Base-by-base conservation (phyloP, 257 asterid genomes). In the Nemophila menziesii region DNA sequence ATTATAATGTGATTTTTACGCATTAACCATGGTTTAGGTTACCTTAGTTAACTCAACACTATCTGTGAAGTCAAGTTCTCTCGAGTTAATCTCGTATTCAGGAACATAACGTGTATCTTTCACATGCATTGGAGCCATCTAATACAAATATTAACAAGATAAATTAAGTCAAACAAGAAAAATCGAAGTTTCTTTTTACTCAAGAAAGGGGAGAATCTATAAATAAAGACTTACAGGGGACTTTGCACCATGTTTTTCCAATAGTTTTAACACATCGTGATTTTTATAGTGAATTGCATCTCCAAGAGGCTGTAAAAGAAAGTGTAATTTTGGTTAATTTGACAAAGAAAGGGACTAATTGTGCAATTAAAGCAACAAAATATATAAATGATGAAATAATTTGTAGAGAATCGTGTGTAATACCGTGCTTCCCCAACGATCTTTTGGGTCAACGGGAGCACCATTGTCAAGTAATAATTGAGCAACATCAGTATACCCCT, bases 381-480 rank as follows among this genome's bases (percentile, higher is more conserved):
- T 20, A 20, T 12, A 7, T 37, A 8, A 9, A 20, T 33, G 24
- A 34, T 8, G 2, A 36, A 40, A 18, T 24, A 51, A 27, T n/a
- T 2, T 3, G 12, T 29, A 29, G 36, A 49, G 55, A 33, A 48
- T 21, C 5, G 15, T 24, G 17, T 29, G 43, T 3, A 13, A 66
- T 89, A 89, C 97, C 97, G 93, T 75, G 78, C 97, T 89, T 57
- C 93, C 95, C 97, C 97, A 84, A 8, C 95, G 92, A 65, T 89
- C 97, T 46, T 57, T 43, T 24, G 77, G 60, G 57, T 80, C 89
- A 11, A 73, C 69, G 13, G 63, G 51, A 0, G 95, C 95, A 24
- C 80, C 80, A 11, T 64, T 73, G 4, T 73, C 65, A 11, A 89
- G 65, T 77, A 89, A 60, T 46, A 78, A 43, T 50, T 60, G 49